Percentiles rank a stretch among this genome's conserved stretches.
Evolutionary conservation across 164 flowering plant genomes (phyloP).

Genomic region (Malania oleifera): DNA sequence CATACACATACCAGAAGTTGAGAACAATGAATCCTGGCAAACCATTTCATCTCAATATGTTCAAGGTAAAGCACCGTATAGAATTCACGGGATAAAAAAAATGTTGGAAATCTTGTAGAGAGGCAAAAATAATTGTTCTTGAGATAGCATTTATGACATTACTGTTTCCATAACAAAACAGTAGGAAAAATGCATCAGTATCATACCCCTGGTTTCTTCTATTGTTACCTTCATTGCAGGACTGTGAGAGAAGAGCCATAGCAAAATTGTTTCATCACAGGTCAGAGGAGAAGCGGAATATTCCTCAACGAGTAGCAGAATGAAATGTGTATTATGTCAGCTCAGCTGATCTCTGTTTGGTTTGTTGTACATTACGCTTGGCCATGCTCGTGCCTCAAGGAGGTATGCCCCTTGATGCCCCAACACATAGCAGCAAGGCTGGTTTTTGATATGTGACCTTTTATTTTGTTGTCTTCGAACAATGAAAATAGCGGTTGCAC

Average conservation of each 20-base stretch:
- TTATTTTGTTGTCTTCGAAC: no score
- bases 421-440: no score
- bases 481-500: no score
- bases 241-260: slow-evolving; percentile 77
- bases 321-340: slow-evolving; percentile 8
- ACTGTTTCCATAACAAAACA: no score
- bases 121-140: neutral
- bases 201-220: neutral
- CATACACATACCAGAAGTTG: slow-evolving; percentile 79
- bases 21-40: slow-evolving; percentile 75
- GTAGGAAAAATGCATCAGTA: no score
- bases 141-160: no score
- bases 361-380: neutral
- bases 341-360: neutral
- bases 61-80: slow-evolving; percentile 53
- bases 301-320: slow-evolving; percentile 24
- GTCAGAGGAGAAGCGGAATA: slow-evolving; percentile 55
- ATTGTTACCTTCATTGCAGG: slow-evolving; percentile 38
- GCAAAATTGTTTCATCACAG: slow-evolving; percentile 79
- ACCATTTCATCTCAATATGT: slow-evolving; percentile 83
- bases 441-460: no score
- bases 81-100: neutral
- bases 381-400: neutral
- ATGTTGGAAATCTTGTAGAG: neutral
- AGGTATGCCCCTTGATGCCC: no score